Evolutionary conservation across 225 moss, liverwort and hornwort genomes (phyloP), one percentile per base, ranked within the genome.

Genomic region (Takakia lepidozioides): DNA sequence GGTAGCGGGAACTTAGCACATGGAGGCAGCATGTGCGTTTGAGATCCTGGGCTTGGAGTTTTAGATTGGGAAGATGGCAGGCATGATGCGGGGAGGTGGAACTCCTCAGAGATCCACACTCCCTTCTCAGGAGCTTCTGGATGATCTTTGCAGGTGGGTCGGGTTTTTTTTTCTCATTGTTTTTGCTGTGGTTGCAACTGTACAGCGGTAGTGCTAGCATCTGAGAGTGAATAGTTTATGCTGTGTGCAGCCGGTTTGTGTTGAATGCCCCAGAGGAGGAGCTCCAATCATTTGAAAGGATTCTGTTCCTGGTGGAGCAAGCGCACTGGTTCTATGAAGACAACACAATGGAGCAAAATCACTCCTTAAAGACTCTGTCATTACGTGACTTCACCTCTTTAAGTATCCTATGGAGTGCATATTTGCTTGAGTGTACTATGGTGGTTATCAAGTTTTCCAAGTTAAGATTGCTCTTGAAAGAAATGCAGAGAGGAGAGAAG

Each of bases 311-410:
- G 0, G 72, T 78, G 25, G 78, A 78, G 69, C 72, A 78, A 55
- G 78, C 78, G 15, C 78, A 78, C 61, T 78, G 78, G 78, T 78
- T 78, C 37, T 78, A 78, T 23, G 78, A 78, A 34, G 78, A 78
- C 47, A 72, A 78, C 25, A 62, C 78, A 3, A 72, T 78, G 78
- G 78, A 78, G 27, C 78, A 78, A 45, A 72, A 68, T 62, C 52
- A 38, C 2, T 36, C 63, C 15, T 53, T 78, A 5, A 78, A 78
- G 60, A 51, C 58, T 24, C 43, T 78, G 39, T 50, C 62, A 2
- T 72, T 78, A 42, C 78, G 78, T n/a, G 78, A 78, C 8, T 78
- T 78, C 15, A 65, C 78, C 7, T 61, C 72, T 21, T 62, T 72
- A 17, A 78, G 75, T 75, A 75, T 75, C 75, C 75, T 75, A 7